Base-by-base conservation (phyloP, 2,329 filamentous ascomycete species). In the Fusarium praegraminearum region DNA sequence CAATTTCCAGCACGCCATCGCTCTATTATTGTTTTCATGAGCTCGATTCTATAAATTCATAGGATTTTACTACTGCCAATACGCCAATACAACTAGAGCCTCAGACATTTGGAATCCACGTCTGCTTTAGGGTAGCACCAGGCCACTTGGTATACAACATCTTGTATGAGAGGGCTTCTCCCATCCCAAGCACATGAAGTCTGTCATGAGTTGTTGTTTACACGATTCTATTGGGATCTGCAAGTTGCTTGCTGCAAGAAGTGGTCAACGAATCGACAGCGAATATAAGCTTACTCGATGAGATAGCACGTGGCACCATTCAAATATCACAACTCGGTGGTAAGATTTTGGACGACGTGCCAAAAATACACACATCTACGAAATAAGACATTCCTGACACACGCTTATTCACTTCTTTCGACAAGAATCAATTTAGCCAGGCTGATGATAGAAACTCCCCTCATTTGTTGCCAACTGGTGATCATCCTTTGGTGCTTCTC, bases 1-100 rank as follows among this genome's bases (percentile, higher is more conserved):
- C 3, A 12, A 4, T 13, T 3, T 9, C 9, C 9, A 20, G n/a
- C 26, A 5, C 0, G n/a, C 12, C n/a, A 40, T n/a, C 1, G 9
- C 35, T 36, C 2, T 11, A 9, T n/a, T 16, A 36, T 36, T 10
- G 2, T 36, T 36, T 36, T 10, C 33, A 10, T 11, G 12, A 30
- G 28, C 28, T 30, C 28, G 5, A 4, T 30, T 12, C 28, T 30
- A 11, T 12, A 1, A 30, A 30, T 30, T 30, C 0, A 30, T 12
- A 30, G 11, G 11, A 30, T 30, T 36, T 36, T 36, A 9, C 5
- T 36, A 40, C 30, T n/a, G 6, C 1, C 2, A 22, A 22, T 22
- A 22, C 28, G 11, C 28, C 11, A 24, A 43, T 24, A 6, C 13
- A 24, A 10, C 15, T 22, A 2, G 13, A 16, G 8, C 22, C 15